phyloP scores from a whole-genome alignment of 768 basidiomycete species.

The Tylopilus rubrobrunneus region DNA sequence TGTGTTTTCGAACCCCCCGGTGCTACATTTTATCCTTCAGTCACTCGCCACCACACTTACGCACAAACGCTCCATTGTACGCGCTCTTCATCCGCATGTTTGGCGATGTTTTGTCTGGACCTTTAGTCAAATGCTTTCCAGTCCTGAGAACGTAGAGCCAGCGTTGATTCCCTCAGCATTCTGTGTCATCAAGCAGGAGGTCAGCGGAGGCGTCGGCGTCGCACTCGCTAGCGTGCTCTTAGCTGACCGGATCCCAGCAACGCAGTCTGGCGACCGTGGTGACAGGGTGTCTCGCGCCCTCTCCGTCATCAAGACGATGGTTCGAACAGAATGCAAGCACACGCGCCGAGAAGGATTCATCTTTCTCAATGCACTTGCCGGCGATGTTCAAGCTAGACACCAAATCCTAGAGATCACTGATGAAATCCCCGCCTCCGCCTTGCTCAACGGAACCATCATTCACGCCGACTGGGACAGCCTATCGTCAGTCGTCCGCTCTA shows the following conservation, averaged over 20 bases:
- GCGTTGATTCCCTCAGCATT: conserved; percentile 36
- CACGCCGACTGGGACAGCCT: conserved; percentile 25
- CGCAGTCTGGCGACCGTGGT: conserved; percentile 8
- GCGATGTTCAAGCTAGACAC: conserved; percentile 11
- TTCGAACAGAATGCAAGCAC: conserved; percentile 20
- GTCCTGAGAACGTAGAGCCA: conserved; percentile 16
- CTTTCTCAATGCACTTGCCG: conserved; percentile 37
- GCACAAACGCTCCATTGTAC: conserved; percentile 35
- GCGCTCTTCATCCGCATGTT: conserved; percentile 38
- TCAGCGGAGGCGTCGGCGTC: conserved; percentile 41
- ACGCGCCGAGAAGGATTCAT: conserved; percentile 32
- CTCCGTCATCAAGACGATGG: conserved; percentile 37
- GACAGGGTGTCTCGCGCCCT: conserved; percentile 35
- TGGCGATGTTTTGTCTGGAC: conserved; percentile 61
- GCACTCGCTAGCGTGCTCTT: conserved; percentile 41
- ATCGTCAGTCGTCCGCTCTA: conserved; percentile 22
- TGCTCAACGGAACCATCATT: conserved; percentile 47
- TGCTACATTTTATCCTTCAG: conserved; percentile 37
- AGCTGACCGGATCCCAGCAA: not conserved
- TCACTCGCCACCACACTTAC: conserved; percentile 31
- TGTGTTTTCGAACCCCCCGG: conserved; percentile 39
- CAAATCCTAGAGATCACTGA: conserved; percentile 4
- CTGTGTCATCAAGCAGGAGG: conserved; percentile 43
- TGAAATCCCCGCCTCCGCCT: conserved; percentile 27
- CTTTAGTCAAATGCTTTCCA: conserved; percentile 39